A percentile compares a stretch with the other conserved stretches of the same genome.
Evolutionary conservation across 805 yeast genomes (phyloP).

Genomic region (Suhomyces sp.): DNA sequence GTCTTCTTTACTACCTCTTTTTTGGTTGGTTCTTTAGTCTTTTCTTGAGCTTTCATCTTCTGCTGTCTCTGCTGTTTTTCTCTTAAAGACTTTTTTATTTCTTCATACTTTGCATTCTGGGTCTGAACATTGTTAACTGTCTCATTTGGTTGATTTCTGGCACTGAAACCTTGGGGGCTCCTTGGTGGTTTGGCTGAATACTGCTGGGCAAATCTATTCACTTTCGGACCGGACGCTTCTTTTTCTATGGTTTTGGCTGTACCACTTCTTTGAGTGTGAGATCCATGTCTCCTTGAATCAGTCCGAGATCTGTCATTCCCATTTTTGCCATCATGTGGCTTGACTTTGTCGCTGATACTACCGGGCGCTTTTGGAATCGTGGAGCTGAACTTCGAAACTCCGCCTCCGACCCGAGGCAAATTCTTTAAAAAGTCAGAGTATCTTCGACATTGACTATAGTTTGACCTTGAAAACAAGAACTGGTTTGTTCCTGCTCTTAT

Average conservation of each 20-base stretch:
- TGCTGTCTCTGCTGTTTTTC: conserved; percentile 13
- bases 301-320: neutral
- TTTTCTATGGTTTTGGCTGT: neutral
- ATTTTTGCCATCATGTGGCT: neutral
- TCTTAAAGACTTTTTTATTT: conserved; percentile 16
- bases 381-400: conserved; percentile 16
- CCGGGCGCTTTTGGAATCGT: neutral
- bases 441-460: conserved; percentile 3
- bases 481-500: neutral
- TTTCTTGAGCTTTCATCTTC: neutral
- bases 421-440: conserved; percentile 21
- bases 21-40: neutral
- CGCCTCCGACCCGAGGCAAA: conserved; percentile 26
- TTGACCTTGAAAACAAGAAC: neutral
- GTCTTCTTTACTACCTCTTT: neutral
- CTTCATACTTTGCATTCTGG: conserved; percentile 10
- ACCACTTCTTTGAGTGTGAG: neutral
- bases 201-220: conserved; percentile 34
- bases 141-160: neutral
- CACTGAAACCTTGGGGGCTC: neutral
- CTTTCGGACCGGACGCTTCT: conserved; percentile 10
- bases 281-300: neutral
- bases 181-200: conserved; percentile 9
- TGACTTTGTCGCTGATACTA: neutral
- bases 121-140: neutral